Evolutionary conservation across 495 filamentous ascomycete genomes (phyloP), one percentile per base, ranked within the genome.

Genomic region (Hypoxylon fuscum): DNA sequence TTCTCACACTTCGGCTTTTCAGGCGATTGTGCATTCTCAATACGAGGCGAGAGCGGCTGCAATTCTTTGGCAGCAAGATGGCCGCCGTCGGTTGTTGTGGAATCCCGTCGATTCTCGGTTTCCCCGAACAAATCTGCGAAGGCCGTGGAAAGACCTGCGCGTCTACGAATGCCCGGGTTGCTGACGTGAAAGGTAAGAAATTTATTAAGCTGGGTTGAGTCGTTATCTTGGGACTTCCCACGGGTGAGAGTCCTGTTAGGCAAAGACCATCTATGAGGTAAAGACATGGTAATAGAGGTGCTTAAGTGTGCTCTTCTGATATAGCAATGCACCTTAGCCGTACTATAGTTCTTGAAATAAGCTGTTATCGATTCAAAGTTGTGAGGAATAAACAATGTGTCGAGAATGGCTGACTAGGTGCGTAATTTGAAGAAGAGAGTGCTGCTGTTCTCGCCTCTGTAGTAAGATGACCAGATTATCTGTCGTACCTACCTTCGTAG

Each of bases 251-350:
- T 53, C 47, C 66, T 56, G 23, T 49, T 69, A 11, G 69, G 69
- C 27, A 72, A 47, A 18, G 69, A 69, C 69, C 66, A 72, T 23
- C 69, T 61, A 22, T 62, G 43, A n/a, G n/a, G n/a, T 22, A 72
- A 29, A 43, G 69, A 72, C 69, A 72, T 72, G 41, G 48, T 22
- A 48, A 54, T 58, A 48, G 23, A 35, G 11, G 41, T 29, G n/a
- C 10, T 8, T 62, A 49, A 51, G 3, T 40, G 51, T 49, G 22
- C 20, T 67, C 21, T 43, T 45, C 11, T 27, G 10, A 42, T 12
- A 44, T 59, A 60, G 40, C 37, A 14, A 67, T 62, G 17, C 25
- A 50, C 63, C 15, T 58, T 48, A 51, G 17, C 27, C 14, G 41
- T 68, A 46, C 42, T 41, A 21, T 5, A 23, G 34, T 61, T 34